phyloP scores from a whole-genome alignment of 1,139 yeast genomes.

The Spathaspora sp. region DNA sequence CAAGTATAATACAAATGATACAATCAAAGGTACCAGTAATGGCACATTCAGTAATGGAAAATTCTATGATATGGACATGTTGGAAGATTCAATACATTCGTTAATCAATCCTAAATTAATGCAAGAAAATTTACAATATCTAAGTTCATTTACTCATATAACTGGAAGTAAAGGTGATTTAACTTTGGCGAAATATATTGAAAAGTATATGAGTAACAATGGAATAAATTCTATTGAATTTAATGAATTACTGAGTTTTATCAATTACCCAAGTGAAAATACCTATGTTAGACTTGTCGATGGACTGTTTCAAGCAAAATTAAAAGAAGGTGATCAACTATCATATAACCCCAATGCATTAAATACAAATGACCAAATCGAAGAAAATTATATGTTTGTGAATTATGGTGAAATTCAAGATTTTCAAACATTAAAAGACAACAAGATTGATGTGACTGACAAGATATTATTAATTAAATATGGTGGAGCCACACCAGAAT shows the following conservation, averaged over 20 bases:
- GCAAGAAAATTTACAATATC: constrained; percentile 70
- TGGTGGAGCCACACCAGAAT: constrained; percentile 47
- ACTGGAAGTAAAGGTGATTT: constrained; percentile 88
- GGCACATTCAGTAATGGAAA: constrained; percentile 48
- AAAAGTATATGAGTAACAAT: constrained; percentile 54
- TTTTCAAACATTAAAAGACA: constrained; percentile 40
- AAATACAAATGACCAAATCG: constrained; percentile 45
- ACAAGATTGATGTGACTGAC: constrained; percentile 34
- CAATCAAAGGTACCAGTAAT: constrained; percentile 31
- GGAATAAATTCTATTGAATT: constrained; percentile 55
- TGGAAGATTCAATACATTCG: constrained; percentile 48
- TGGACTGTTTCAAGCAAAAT: constrained; percentile 36
- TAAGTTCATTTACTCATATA: constrained; percentile 81
- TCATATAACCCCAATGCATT: constrained; percentile 72
- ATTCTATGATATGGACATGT: constrained; percentile 57
- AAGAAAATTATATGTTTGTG: constrained; percentile 53
- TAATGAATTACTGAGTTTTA: constrained; percentile 49
- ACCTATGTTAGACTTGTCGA: constrained; percentile 37
- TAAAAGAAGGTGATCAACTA: constrained; percentile 39
- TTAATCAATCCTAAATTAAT: constrained; percentile 58
- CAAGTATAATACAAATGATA: constrained; percentile 51
- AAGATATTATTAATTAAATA: constrained; percentile 62
- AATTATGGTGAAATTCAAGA: constrained; percentile 68
- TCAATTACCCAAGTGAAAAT: constrained; percentile 52
- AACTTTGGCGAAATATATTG: constrained; percentile 64